phyloP scores from a whole-genome alignment of 306 rosid genomes.

The Hippophae rhamnoides region DNA sequence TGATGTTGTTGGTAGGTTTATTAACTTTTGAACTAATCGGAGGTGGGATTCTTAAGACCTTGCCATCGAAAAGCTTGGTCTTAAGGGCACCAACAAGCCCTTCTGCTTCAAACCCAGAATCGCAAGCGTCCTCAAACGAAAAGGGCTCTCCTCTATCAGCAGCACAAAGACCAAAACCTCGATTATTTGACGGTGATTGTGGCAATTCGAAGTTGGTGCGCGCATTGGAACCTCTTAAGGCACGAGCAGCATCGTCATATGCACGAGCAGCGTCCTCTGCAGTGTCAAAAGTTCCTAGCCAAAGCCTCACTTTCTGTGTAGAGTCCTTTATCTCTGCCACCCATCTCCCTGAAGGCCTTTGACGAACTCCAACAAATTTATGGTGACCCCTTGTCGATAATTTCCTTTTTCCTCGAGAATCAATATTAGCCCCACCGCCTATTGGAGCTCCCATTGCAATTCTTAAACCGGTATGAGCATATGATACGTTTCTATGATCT shows the following conservation, averaged over 20 bases:
- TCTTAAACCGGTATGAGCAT: too few relatives aligned
- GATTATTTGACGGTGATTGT: background rate
- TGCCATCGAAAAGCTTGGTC: background rate
- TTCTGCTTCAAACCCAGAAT: background rate
- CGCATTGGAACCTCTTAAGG: slow-evolving; percentile 2
- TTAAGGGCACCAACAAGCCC: background rate
- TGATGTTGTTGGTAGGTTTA: background rate
- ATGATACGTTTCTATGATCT: too few relatives aligned
- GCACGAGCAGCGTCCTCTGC: slow-evolving; percentile 1
- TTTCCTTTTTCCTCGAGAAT: background rate
- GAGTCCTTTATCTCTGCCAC: slow-evolving; percentile 8
- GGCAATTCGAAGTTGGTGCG: slow-evolving; percentile 1
- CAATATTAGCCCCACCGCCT: background rate
- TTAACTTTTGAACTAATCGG: background rate
- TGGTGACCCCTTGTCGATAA: slow-evolving; percentile 2
- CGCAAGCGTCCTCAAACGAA: background rate
- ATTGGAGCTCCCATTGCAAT: background rate
- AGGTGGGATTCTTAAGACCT: background rate
- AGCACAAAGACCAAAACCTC: background rate
- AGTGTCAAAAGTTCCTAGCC: slow-evolving; percentile 6
- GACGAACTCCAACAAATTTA: slow-evolving; percentile 1
- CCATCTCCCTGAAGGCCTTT: slow-evolving; percentile 6
- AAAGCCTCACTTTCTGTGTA: slow-evolving; percentile 2
- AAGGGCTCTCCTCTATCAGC: background rate
- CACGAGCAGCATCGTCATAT: slow-evolving; percentile 2